These are phyloP conservation scores for Colletotrichum sp. DNA, from an alignment of 2,329 filamentous ascomycete genomes.

Conservation along the genomic window DNA sequence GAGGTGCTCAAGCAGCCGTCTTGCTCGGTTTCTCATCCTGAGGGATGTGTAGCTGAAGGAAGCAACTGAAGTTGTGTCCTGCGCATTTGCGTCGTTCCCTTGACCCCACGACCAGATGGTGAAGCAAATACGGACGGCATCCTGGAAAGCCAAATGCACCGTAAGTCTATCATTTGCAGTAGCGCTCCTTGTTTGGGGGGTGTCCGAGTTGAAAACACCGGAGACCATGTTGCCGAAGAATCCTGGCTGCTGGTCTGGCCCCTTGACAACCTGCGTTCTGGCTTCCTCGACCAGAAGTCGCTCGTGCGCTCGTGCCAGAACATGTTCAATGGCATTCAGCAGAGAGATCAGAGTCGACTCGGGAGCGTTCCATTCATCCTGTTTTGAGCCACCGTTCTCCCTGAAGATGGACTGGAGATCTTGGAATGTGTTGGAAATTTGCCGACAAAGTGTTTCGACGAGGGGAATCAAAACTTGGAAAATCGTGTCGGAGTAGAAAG, in stretches of 20 bases:
- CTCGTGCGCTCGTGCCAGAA: conserved; percentile 86
- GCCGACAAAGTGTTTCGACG: conserved; percentile 84
- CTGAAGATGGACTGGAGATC: conserved; percentile 70
- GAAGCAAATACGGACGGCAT: conserved; percentile 91
- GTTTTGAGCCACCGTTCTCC: conserved; percentile 29
- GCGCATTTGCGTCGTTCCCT: conserved; percentile 58
- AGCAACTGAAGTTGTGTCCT: conserved; percentile 72
- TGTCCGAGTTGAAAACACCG: conserved; percentile 83
- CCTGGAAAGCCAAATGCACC: conserved; percentile 94
- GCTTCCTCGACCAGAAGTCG: conserved; percentile 79
- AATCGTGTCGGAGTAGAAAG: conserved; percentile 81
- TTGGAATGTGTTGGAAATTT: conserved; percentile 76
- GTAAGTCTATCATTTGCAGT: conserved; percentile 95
- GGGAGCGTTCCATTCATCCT: conserved; percentile 46
- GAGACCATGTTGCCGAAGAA: conserved; percentile 97
- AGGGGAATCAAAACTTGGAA: conserved; percentile 91
- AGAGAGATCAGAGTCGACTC: conserved; percentile 83
- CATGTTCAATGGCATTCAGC: conserved; percentile 90
- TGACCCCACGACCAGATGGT: conserved; percentile 94
- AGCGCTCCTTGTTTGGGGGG: conserved; percentile 75
- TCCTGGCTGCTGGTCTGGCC: conserved; percentile 81
- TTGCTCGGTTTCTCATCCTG: conserved; percentile 86
- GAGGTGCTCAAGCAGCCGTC: conserved; percentile 88
- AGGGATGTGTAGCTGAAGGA: conserved; percentile 92
- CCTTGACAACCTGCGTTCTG: conserved; percentile 71